Conservation (phyloP, 1,284 basidiomycete species). For the Polyporus tsugae region DNA sequence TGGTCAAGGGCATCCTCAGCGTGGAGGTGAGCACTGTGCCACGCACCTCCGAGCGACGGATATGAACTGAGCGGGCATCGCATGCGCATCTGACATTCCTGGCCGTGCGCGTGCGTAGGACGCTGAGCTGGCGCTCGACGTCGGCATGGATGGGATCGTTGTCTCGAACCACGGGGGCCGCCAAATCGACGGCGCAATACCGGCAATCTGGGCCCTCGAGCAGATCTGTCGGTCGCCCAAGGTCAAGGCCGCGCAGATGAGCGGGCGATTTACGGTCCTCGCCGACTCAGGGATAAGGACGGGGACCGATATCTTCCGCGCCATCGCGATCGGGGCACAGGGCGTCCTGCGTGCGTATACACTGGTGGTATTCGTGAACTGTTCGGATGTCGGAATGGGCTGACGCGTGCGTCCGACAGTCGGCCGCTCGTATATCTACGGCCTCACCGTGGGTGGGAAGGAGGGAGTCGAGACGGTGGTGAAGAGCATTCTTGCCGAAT, state of each 20-base stretch:
- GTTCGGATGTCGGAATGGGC: slow-evolving; percentile 48
- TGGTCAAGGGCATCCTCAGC: slow-evolving; percentile 76
- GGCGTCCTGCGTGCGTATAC: slow-evolving; percentile 41
- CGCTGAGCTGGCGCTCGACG: slow-evolving; percentile 69
- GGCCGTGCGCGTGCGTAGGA: slow-evolving; percentile 50
- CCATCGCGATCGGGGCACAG: slow-evolving; percentile 74
- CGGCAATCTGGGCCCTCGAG: slow-evolving; percentile 73
- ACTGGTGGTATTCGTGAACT: not conserved
- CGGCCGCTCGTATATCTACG: slow-evolving; percentile 57
- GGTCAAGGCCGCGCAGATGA: slow-evolving; percentile 60
- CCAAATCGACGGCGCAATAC: slow-evolving; percentile 52
- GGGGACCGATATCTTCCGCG: slow-evolving; percentile 78
- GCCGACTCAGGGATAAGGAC: slow-evolving; percentile 85
- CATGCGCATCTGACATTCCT: not conserved
- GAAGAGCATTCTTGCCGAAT: slow-evolving; percentile 56
- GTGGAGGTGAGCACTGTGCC: slow-evolving; percentile 27
- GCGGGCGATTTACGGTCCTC: slow-evolving; percentile 68
- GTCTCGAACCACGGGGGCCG: slow-evolving; percentile 82
- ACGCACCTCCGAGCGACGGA: not conserved
- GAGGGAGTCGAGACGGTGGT: slow-evolving; percentile 61
- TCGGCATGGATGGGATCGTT: slow-evolving; percentile 75
- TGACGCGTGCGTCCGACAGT: slow-evolving; percentile 47
- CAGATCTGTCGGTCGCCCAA: slow-evolving; percentile 63
- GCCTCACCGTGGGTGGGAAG: slow-evolving; percentile 58
- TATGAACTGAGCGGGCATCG: not conserved